These are phyloP conservation scores for Ophiorrhiza pumila DNA, from an alignment of 257 asterid species.

Conservation along the genomic window DNA sequence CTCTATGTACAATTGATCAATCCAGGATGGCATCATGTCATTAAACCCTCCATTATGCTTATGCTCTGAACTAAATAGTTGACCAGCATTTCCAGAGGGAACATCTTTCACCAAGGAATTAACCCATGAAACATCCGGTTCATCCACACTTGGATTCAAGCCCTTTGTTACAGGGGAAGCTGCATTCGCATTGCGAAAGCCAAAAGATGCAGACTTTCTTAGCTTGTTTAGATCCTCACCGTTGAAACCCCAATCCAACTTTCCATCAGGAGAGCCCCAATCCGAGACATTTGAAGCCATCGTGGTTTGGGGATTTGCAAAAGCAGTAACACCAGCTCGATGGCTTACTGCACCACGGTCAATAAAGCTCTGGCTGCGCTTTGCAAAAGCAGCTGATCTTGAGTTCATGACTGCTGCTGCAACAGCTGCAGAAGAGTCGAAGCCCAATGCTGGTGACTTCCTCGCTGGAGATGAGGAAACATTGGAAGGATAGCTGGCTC, in stretches of 20 bases:
- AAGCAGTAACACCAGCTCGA: constrained; percentile 21
- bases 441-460: constrained; percentile 51
- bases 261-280: constrained; percentile 85
- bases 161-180: constrained; percentile 2
- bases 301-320: constrained; percentile 32
- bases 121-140: constrained; percentile 90
- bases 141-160: constrained; percentile 19
- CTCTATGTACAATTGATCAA: constrained; percentile 87
- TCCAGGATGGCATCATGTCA: constrained; percentile 53
- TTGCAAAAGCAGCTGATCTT: constrained; percentile 60
- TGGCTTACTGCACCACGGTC: constrained; percentile 45
- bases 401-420: constrained; percentile 91
- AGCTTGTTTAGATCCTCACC: constrained; percentile 69
- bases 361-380: constrained; percentile 88
- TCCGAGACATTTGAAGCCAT: constrained; percentile 43
- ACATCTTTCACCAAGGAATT: constrained; percentile 68
- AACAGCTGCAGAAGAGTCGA: constrained; percentile 78
- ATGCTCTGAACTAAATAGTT: constrained; percentile 32
- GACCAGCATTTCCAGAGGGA: constrained; percentile 34
- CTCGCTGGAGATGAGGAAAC: constrained; percentile 54
- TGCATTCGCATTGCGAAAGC: constrained; percentile 25
- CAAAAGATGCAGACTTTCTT: constrained; percentile 34
- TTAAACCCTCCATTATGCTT: constrained; percentile 25
- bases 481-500: constrained; percentile 61
- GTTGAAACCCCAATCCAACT: constrained; percentile 81